These are phyloP conservation scores for Guyanaporus albipodus DNA, from an alignment of 768 basidiomycete genomes.

Conservation along the genomic window DNA sequence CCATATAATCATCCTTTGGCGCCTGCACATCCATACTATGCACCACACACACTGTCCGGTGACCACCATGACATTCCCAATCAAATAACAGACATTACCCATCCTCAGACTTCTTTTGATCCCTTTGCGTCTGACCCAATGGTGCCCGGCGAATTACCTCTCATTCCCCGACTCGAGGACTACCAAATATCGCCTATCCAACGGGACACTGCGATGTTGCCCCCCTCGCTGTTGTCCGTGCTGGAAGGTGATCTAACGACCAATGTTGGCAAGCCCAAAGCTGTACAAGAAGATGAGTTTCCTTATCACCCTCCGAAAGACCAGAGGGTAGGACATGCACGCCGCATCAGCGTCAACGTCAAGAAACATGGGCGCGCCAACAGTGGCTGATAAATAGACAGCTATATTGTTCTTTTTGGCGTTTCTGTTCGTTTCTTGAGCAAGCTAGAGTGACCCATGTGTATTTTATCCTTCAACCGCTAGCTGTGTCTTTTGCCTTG, in stretches of 20 bases:
- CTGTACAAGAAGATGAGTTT: conserved; percentile 17
- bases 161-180: conserved; percentile 7
- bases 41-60: conserved; percentile 2
- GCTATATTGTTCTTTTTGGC: no score
- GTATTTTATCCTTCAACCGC: background rate
- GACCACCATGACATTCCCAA: conserved; percentile 1
- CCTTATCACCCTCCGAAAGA: conserved; percentile 33
- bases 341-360: conserved; percentile 38
- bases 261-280: background rate
- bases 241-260: background rate
- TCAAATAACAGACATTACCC: background rate
- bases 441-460: conserved; percentile 1
- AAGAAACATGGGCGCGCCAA: conserved; percentile 21
- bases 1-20: conserved; percentile 5
- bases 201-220: background rate
- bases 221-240: background rate
- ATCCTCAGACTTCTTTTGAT: conserved; percentile 12
- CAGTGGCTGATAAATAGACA: conserved; percentile 11
- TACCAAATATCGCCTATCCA: conserved; percentile 2
- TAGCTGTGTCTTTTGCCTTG: background rate
- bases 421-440: background rate
- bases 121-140: conserved; percentile 20
- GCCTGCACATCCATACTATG: conserved; percentile 9
- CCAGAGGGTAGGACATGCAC: conserved; percentile 36
- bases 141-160: conserved; percentile 9